Percentiles rank a stretch among this genome's conserved stretches.
phyloP scores from a whole-genome alignment of 805 yeast genomes.

The Schwanniomyces sp. region DNA sequence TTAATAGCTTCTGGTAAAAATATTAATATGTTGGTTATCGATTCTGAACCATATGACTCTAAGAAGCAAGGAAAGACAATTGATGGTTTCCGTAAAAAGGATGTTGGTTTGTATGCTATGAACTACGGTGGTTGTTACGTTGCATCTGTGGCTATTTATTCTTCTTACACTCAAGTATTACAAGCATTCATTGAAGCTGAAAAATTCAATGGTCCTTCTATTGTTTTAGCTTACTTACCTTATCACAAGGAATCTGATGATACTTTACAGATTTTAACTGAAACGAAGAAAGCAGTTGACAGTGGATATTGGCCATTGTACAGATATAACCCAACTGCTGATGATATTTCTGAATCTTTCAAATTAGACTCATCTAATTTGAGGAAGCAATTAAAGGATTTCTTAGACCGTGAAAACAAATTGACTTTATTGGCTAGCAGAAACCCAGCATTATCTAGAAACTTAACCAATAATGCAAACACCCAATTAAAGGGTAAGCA shows the following conservation, averaged over 20 bases:
- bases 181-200: slow-evolving; percentile 91
- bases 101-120: slow-evolving; percentile 93
- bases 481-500: slow-evolving; percentile 58
- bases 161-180: slow-evolving; percentile 89
- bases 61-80: slow-evolving; percentile 28
- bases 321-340: slow-evolving; percentile 70
- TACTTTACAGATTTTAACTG: slow-evolving; percentile 74
- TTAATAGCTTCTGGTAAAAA: slow-evolving; percentile 73
- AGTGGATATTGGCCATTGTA: slow-evolving; percentile 97
- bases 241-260: slow-evolving; percentile 61
- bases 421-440: slow-evolving; percentile 70
- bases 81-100: slow-evolving; percentile 71
- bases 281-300: slow-evolving; percentile 87
- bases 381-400: slow-evolving; percentile 70
- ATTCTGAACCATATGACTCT: slow-evolving; percentile 68
- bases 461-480: slow-evolving; percentile 62
- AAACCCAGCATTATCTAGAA: slow-evolving; percentile 76
- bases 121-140: slow-evolving; percentile 86
- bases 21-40: slow-evolving; percentile 82
- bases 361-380: slow-evolving; percentile 82
- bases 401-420: slow-evolving; percentile 87
- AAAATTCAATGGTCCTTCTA: slow-evolving; percentile 83
- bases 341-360: slow-evolving; percentile 57
- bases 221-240: slow-evolving; percentile 89
- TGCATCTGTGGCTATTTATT: slow-evolving; percentile 90